phyloP scores from a whole-genome alignment of 768 basidiomycete species.

The Pluteus cervinus region DNA sequence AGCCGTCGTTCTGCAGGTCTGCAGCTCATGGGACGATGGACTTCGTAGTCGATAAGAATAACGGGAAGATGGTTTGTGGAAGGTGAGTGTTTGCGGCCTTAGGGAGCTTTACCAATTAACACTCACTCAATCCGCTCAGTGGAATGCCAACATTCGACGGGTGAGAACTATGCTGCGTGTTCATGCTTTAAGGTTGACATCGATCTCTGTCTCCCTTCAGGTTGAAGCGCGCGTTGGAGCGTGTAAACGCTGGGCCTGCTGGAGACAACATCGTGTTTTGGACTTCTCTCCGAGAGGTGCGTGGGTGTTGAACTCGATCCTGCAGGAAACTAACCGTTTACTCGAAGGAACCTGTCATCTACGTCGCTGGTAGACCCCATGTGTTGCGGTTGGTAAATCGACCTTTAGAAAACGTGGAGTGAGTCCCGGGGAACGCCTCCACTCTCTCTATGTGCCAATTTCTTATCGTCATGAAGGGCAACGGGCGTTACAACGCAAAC shows the following conservation, averaged over 20 bases:
- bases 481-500: conserved; percentile 89
- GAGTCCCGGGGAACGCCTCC: conserved; percentile 20
- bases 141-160: conserved; percentile 96
- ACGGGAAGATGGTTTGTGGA: conserved; percentile 69
- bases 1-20: conserved; percentile 21
- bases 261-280: conserved; percentile 76
- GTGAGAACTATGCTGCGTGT: conserved; percentile 26
- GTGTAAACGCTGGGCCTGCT: conserved; percentile 77
- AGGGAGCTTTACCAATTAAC: no score
- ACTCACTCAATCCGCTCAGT: conserved; percentile 32
- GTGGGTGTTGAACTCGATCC: no score
- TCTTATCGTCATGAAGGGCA: conserved; percentile 44
- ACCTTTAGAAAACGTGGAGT: conserved; percentile 95
- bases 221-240: conserved; percentile 66
- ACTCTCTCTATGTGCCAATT: background rate
- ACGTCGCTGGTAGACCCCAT: conserved; percentile 81
- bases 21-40: conserved; percentile 26
- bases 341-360: conserved; percentile 96
- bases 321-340: no score
- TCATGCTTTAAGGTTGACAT: background rate
- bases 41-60: conserved; percentile 29
- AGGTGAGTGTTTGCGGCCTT: conserved; percentile 49
- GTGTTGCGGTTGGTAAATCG: conserved; percentile 83
- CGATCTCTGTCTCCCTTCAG: conserved; percentile 28
- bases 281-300: conserved; percentile 95